Conservation (phyloP, 1,284 basidiomycete species). For the Moniliophthora roreri region DNA sequence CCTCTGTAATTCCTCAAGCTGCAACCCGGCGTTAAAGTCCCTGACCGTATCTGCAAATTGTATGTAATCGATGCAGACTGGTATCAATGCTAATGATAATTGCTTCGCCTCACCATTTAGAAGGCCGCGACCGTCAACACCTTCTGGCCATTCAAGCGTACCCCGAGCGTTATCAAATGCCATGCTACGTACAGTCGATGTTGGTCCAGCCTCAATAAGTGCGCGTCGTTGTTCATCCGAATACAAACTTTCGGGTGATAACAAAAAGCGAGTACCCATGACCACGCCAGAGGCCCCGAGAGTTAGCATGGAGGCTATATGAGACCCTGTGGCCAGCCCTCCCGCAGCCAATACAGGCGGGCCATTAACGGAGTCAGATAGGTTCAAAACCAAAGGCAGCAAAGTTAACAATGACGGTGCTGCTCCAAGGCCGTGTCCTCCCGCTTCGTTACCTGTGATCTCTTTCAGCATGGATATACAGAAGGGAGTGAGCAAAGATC, state of each 20-base stretch:
- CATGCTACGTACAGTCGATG: constrained; percentile 57
- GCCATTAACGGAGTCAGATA: constrained; percentile 34
- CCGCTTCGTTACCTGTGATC: constrained; percentile 65
- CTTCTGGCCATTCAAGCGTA: constrained; percentile 63
- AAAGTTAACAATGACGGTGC: constrained; percentile 61
- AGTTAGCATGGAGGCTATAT: constrained; percentile 62
- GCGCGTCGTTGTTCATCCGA: constrained; percentile 53
- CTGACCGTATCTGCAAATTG: constrained; percentile 46
- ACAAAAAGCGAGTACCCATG: constrained; percentile 71
- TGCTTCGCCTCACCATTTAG: constrained; percentile 47
- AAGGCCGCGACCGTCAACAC: constrained; percentile 65
- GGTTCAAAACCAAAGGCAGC: constrained; percentile 53
- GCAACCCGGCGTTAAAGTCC: constrained; percentile 54
- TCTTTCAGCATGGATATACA: constrained; percentile 5
- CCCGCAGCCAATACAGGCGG: constrained; percentile 67
- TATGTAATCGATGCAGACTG: constrained; percentile 6
- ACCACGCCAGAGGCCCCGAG: constrained; percentile 68
- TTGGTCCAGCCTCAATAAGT: constrained; percentile 48
- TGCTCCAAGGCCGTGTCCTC: constrained; percentile 63
- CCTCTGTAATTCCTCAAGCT: constrained; percentile 41
- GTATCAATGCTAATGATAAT: not conserved
- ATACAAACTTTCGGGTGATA: constrained; percentile 67
- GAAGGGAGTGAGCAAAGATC: too few relatives aligned
- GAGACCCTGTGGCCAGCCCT: constrained; percentile 54
- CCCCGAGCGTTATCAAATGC: constrained; percentile 65